Percentiles rank a stretch among this genome's conserved stretches.
Evolutionary conservation across 257 asterid species (phyloP).

Genomic region (Fraxinus excelsior): DNA sequence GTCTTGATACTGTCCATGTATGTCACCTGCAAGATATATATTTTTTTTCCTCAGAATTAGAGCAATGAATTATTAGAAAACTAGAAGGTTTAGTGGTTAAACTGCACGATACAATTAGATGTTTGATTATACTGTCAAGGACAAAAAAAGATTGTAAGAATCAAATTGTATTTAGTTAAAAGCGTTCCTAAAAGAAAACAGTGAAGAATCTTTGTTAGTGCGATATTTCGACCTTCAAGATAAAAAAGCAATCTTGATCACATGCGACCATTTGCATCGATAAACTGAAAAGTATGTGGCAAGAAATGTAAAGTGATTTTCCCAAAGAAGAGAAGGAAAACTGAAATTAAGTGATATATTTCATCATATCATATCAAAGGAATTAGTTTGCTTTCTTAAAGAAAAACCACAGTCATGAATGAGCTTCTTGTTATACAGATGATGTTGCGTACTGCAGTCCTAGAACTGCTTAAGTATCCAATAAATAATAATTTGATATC

Average conservation of each 20-base stretch:
- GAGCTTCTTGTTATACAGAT: background rate
- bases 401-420: constrained; percentile 8
- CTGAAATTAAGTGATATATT: background rate
- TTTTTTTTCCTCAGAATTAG: constrained; percentile 2
- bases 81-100: background rate
- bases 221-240: background rate
- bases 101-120: background rate
- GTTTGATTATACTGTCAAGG: background rate
- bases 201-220: background rate
- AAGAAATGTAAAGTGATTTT: background rate
- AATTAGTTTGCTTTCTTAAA: background rate
- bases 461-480: background rate
- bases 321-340: background rate
- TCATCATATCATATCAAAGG: background rate
- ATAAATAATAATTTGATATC: too few species aligned
- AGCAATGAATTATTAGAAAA: background rate
- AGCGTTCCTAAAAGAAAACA: background rate
- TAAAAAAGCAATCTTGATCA: background rate
- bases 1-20: constrained; percentile 85
- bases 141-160: background rate
- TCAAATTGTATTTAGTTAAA: background rate
- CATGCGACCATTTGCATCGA: background rate
- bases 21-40: constrained; percentile 66
- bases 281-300: background rate
- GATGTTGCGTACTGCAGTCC: background rate